Conservation (phyloP, 352 stramenopile species). For the Phytophthora aleatoria region DNA sequence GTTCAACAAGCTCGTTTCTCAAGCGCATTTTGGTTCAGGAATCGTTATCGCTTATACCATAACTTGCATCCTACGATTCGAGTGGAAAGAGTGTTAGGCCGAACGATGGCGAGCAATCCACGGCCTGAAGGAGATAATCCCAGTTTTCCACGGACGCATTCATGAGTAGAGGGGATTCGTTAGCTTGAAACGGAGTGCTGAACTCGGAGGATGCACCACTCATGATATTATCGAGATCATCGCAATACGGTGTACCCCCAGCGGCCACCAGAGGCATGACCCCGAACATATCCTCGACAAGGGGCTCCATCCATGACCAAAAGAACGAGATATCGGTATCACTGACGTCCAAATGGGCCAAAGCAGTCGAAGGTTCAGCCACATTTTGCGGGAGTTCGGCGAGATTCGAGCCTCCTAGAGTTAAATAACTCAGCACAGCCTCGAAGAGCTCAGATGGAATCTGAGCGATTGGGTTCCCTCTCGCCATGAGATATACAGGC, state of each 20-base stretch:
- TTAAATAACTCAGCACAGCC: neutral
- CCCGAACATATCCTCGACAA: constrained; percentile 16
- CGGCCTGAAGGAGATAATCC: constrained; percentile 11
- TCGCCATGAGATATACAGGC: constrained; percentile 2
- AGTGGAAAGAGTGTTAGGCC: constrained; percentile 7
- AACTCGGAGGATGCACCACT: constrained; percentile 10
- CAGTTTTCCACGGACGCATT: constrained; percentile 25
- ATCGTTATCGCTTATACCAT: neutral
- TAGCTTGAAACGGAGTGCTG: constrained; percentile 1
- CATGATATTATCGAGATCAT: constrained; percentile 17
- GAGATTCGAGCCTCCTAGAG: neutral
- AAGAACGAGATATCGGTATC: constrained; percentile 21
- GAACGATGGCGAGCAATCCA: constrained; percentile 16
- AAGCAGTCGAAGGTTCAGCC: neutral
- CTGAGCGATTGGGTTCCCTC: neutral
- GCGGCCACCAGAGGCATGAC: constrained; percentile 14
- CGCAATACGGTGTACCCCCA: constrained; percentile 21
- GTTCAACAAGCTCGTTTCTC: no score
- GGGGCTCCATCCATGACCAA: constrained; percentile 31
- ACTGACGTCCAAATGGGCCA: constrained; percentile 8
- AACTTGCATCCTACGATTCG: constrained; percentile 5
- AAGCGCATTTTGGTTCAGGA: neutral
- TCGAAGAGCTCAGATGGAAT: constrained; percentile 7
- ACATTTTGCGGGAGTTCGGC: constrained; percentile 1
- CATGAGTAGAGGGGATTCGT: constrained; percentile 17